Conservation (phyloP, 371 early-diverging fungal species). For the Haplosporangium sp. region DNA sequence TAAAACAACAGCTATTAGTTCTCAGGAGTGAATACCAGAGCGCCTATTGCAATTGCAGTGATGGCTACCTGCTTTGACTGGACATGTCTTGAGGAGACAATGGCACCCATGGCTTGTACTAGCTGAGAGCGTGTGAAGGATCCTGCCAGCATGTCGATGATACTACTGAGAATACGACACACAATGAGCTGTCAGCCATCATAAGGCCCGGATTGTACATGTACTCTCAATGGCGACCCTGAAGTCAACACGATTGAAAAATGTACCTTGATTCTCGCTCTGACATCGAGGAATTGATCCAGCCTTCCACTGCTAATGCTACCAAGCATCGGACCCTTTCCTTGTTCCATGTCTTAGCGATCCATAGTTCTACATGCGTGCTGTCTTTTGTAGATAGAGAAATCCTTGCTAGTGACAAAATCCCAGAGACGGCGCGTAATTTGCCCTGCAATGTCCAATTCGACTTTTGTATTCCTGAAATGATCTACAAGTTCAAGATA, state of each 20-base stretch:
- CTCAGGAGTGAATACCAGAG: not conserved
- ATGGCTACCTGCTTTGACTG: conserved; percentile 13
- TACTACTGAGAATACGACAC: not conserved
- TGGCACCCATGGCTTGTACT: conserved; percentile 13
- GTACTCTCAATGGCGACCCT: too few species aligned
- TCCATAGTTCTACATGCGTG: not conserved
- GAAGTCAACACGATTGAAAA: not conserved
- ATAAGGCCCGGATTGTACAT: not conserved
- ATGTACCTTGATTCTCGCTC: conserved; percentile 14
- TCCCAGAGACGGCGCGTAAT: not conserved
- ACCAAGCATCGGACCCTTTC: conserved; percentile 4
- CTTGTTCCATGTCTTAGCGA: conserved; percentile 9
- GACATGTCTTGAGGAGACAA: conserved; percentile 3
- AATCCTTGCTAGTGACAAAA: not conserved
- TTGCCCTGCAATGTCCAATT: too few species aligned
- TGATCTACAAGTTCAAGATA: conserved; percentile 2
- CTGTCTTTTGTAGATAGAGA: not conserved
- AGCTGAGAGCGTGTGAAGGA: conserved; percentile 8
- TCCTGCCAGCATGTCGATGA: not conserved
- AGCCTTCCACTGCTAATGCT: conserved; percentile 7
- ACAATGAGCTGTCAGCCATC: too few species aligned
- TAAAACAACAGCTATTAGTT: too few species aligned
- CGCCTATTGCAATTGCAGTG: not conserved
- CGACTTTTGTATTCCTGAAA: not conserved
- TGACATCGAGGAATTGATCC: not conserved